These are phyloP conservation scores for Tricholoma bakamatsutake DNA, from an alignment of 768 basidiomycete genomes.

Conservation along the genomic window DNA sequence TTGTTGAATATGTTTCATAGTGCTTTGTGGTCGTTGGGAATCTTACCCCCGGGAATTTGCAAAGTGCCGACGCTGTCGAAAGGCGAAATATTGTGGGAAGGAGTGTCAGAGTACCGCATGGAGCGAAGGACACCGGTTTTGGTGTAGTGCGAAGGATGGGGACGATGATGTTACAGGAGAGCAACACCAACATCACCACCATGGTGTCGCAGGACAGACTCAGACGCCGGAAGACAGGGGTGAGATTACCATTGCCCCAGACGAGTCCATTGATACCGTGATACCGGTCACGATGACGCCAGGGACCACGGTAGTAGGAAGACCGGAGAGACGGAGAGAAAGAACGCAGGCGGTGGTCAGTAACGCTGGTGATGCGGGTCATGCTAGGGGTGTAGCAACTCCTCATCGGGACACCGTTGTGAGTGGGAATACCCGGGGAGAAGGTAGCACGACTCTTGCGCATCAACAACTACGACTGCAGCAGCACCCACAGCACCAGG, in stretches of 20 bases:
- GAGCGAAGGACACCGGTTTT: slow-evolving; percentile 94
- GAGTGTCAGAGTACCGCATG: slow-evolving; percentile 95
- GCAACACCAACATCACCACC: not conserved
- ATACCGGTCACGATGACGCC: not conserved
- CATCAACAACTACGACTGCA: not conserved
- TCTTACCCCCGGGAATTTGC: slow-evolving; percentile 90
- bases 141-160: slow-evolving; percentile 69
- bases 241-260: not conserved
- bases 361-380: not conserved
- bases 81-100: slow-evolving; percentile 98
- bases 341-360: slow-evolving; percentile 4
- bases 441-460: not conserved
- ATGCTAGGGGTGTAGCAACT: not conserved
- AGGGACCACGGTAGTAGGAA: not conserved
- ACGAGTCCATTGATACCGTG: not conserved
- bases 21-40: slow-evolving; percentile 97
- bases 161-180: slow-evolving; percentile 33
- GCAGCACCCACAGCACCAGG: not conserved
- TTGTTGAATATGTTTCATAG: slow-evolving; percentile 27
- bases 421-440: not conserved
- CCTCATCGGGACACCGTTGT: not conserved
- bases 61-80: slow-evolving; percentile 91
- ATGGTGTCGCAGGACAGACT: not conserved
- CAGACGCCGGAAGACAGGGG: not conserved
- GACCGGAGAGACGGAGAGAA: slow-evolving; percentile 7